A percentile compares a stretch with the other conserved stretches of the same genome.
Evolutionary conservation across 768 basidiomycete genomes (phyloP).

Genomic region (Pholiota conissans): DNA sequence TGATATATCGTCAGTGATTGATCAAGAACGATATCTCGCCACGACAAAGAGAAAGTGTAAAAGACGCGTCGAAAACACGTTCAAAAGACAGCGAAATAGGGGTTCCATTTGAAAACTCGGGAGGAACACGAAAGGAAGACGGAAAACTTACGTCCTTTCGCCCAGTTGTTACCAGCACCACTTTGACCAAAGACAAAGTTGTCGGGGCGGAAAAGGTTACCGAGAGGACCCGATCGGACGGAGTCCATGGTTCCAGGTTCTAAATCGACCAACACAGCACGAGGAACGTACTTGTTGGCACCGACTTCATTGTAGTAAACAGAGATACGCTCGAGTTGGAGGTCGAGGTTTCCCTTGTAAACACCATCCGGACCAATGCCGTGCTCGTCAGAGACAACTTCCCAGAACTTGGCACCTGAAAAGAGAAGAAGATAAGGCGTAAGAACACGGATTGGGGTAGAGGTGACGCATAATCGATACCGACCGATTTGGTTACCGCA

Average conservation of each 20-base stretch:
- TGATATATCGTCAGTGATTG: slow-evolving; percentile 20
- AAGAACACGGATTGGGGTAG: slow-evolving; percentile 15
- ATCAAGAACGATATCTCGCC: slow-evolving; percentile 14
- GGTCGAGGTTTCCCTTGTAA: slow-evolving; percentile 92
- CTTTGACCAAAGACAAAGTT: slow-evolving; percentile 99
- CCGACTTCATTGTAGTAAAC: slow-evolving; percentile 98
- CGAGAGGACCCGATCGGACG: slow-evolving; percentile 86
- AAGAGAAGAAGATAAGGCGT: slow-evolving; percentile 10
- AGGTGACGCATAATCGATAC: slow-evolving; percentile 30
- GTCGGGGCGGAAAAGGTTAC: slow-evolving; percentile 93
- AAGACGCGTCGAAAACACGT: slow-evolving; percentile 24
- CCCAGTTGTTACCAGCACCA: slow-evolving; percentile 99
- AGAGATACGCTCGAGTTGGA: slow-evolving; percentile 95
- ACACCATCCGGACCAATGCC: slow-evolving; percentile 91
- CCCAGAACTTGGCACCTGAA: slow-evolving; percentile 93
- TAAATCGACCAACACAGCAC: slow-evolving; percentile 95
- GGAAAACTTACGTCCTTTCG: slow-evolving; percentile 88
- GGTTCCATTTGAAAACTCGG: neutral
- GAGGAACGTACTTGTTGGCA: slow-evolving; percentile 96
- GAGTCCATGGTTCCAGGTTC: slow-evolving; percentile 98
- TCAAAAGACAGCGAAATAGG: neutral
- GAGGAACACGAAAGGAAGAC: slow-evolving; percentile 6
- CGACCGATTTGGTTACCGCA: slow-evolving; percentile 99
- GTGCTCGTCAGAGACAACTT: slow-evolving; percentile 98
- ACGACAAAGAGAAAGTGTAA: slow-evolving; percentile 1